Conservation (phyloP, 805 yeast genomes). For the Starmerella lactis-condensi region DNA sequence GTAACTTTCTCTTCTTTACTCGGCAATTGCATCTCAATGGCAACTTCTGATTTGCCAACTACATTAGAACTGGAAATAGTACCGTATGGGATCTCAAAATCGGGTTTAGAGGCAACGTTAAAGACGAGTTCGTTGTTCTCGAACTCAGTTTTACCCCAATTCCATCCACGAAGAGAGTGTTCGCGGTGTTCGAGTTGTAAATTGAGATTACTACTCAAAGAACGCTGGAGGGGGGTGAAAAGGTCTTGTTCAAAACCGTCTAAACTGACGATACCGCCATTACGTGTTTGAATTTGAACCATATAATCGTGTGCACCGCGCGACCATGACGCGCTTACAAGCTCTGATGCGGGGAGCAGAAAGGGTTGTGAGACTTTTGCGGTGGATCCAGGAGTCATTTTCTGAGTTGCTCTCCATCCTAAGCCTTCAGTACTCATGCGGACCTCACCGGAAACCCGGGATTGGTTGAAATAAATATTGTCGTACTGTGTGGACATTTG, state of each 20-base stretch:
- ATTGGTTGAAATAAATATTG: slow-evolving; percentile 73
- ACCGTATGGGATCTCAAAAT: slow-evolving; percentile 74
- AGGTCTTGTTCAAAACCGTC: slow-evolving; percentile 85
- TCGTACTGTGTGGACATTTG: slow-evolving; percentile 49
- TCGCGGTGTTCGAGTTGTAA: slow-evolving; percentile 64
- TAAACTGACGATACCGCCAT: slow-evolving; percentile 63
- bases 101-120: slow-evolving; percentile 69
- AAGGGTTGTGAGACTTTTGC: slow-evolving; percentile 50
- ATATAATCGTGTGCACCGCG: slow-evolving; percentile 87
- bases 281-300: slow-evolving; percentile 71
- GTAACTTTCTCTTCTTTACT: slow-evolving; percentile 30
- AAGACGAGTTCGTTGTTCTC: slow-evolving; percentile 83
- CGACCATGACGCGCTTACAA: slow-evolving; percentile 71
- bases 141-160: slow-evolving; percentile 90
- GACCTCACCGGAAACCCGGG: slow-evolving; percentile 67
- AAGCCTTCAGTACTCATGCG: slow-evolving; percentile 93
- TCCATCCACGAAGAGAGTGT: slow-evolving; percentile 95
- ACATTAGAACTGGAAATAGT: slow-evolving; percentile 69
- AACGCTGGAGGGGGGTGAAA: slow-evolving; percentile 60
- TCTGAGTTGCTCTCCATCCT: slow-evolving; percentile 72
- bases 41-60: slow-evolving; percentile 84
- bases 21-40: slow-evolving; percentile 59
- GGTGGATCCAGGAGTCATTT: slow-evolving; percentile 28
- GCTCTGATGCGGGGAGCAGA: slow-evolving; percentile 69
- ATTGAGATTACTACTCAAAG: slow-evolving; percentile 57